Conservation (phyloP, 2,329 filamentous ascomycete genomes). For the Sarocladium strictum region DNA sequence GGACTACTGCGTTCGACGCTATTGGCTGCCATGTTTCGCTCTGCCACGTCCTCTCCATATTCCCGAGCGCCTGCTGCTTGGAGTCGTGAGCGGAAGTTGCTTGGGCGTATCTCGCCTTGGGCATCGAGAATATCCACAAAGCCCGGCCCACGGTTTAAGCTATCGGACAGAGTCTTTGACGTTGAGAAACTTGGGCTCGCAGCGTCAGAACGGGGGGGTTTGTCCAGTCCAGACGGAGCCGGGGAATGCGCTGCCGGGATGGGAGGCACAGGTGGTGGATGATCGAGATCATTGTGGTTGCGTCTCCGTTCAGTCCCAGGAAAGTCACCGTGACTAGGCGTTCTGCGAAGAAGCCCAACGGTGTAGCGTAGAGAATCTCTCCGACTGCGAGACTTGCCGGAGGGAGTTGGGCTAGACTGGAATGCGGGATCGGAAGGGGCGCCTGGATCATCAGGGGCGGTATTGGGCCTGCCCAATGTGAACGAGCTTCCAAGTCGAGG, state of each 20-base stretch:
- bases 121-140: conserved; percentile 54
- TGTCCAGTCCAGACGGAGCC: not conserved
- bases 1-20: conserved; percentile 25
- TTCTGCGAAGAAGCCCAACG: not conserved
- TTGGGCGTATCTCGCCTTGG: conserved; percentile 43
- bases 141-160: conserved; percentile 12
- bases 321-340: not conserved
- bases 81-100: conserved; percentile 42
- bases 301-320: not conserved
- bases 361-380: conserved; percentile 2
- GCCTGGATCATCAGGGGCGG: conserved; percentile 5
- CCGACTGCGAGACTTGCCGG: conserved; percentile 1
- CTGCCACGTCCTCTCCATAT: conserved; percentile 61
- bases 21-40: conserved; percentile 47
- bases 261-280: conserved; percentile 11
- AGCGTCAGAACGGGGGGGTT: not conserved
- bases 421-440: not conserved
- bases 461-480: conserved; percentile 10
- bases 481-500: conserved; percentile 10
- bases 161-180: not conserved
- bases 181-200: not conserved
- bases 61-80: conserved; percentile 44
- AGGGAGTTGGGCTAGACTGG: conserved; percentile 10
- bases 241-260: conserved; percentile 11
- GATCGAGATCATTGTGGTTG: not conserved